A percentile compares a stretch with the other conserved stretches of the same genome.
Evolutionary conservation across 345 rosid genomes (phyloP).

Genomic region (Punica granatum): DNA sequence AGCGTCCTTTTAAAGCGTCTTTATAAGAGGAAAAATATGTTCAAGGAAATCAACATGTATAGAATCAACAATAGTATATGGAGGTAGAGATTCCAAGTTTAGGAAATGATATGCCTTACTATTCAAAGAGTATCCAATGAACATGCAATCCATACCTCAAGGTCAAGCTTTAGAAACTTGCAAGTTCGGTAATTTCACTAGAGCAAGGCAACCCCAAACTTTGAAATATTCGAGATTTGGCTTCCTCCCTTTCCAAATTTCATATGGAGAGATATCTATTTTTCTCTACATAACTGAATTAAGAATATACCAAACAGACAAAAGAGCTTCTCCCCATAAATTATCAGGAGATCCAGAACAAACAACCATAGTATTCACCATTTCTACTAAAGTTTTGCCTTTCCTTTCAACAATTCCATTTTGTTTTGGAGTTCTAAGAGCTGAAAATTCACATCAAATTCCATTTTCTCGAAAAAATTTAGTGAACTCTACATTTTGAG

Average conservation of each 20-base stretch:
- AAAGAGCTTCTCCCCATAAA: slow-evolving; percentile 6
- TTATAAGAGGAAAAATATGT: too few species aligned
- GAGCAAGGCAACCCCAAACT: background rate
- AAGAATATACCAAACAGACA: background rate
- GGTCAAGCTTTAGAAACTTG: too few species aligned
- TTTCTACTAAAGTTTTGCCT: background rate
- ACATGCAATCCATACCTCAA: background rate
- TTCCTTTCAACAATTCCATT: background rate
- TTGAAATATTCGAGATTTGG: background rate
- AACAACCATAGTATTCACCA: slow-evolving; percentile 4
- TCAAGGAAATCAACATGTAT: too few species aligned
- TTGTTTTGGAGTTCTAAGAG: background rate
- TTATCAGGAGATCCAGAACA: background rate
- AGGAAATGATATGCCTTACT: background rate
- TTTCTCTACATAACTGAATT: background rate
- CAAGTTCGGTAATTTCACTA: too few species aligned
- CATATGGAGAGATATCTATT: slow-evolving; percentile 5
- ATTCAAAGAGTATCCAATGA: slow-evolving; percentile 8
- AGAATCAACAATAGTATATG: too few species aligned
- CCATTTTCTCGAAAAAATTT: too few species aligned
- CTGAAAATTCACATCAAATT: too few species aligned
- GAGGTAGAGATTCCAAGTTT: slow-evolving; percentile 6
- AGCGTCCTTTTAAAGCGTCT: too few species aligned
- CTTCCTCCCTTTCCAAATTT: slow-evolving; percentile 10
- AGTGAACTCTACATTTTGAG: too few species aligned